These are phyloP conservation scores for Aspergillus sparsus DNA, from an alignment of 495 filamentous ascomycete genomes.

Conservation along the genomic window DNA sequence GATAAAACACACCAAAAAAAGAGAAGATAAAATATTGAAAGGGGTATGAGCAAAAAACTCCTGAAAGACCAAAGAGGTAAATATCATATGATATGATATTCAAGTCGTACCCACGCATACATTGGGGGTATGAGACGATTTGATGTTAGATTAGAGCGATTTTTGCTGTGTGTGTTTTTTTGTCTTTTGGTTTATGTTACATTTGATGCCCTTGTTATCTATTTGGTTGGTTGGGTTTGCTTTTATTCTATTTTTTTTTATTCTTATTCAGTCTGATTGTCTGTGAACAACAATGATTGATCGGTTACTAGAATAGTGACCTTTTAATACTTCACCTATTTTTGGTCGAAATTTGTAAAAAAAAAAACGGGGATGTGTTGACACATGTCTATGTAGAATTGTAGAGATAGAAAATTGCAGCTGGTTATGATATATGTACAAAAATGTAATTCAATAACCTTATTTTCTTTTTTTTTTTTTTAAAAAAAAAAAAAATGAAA, in stretches of 20 bases:
- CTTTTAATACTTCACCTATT: too few species aligned
- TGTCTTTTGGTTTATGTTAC: conserved; percentile 8
- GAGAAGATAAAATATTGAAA: background rate
- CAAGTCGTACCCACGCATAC: background rate
- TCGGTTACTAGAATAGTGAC: too few species aligned
- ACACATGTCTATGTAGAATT: too few species aligned
- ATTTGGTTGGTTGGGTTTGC: background rate
- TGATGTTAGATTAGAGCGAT: conserved; percentile 24
- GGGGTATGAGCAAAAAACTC: too few species aligned
- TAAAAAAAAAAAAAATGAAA: too few species aligned
- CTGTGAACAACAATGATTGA: background rate
- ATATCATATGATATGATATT: conserved; percentile 4
- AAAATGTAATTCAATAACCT: too few species aligned
- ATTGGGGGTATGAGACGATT: conserved; percentile 4
- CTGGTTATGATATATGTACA: too few species aligned
- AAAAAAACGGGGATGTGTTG: too few species aligned
- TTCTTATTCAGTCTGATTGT: background rate
- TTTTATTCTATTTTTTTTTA: background rate
- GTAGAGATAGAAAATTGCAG: too few species aligned
- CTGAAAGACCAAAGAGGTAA: background rate
- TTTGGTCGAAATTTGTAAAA: too few species aligned
- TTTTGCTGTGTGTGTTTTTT: conserved; percentile 4
- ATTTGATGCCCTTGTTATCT: conserved; percentile 11
- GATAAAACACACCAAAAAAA: conserved; percentile 1
- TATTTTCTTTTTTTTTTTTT: too few species aligned